Evolutionary conservation across 106 monocot species (phyloP).

Genomic region (Alisma plantagoaquatica): DNA sequence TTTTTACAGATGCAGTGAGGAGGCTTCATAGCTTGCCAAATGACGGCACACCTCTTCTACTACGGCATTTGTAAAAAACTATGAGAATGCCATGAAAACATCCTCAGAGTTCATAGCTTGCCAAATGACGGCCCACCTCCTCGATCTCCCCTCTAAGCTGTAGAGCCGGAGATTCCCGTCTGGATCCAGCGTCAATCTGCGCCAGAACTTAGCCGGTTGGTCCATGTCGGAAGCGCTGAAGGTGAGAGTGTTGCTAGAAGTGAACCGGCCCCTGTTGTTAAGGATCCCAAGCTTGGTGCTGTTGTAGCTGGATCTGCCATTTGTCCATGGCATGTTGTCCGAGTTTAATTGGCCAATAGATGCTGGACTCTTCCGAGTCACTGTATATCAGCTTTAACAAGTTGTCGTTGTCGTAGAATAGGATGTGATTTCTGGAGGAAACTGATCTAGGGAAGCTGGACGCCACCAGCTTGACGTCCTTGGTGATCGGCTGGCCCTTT

Average conservation of each 20-base stretch:
- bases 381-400: not conserved
- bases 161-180: slow-evolving; percentile 52
- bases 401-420: too few relatives aligned
- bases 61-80: too few relatives aligned
- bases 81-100: too few relatives aligned
- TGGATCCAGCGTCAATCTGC: slow-evolving; percentile 40
- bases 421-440: not conserved
- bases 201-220: slow-evolving; percentile 7
- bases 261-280: slow-evolving; percentile 16
- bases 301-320: slow-evolving; percentile 31
- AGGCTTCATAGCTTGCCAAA: too few relatives aligned
- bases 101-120: too few relatives aligned
- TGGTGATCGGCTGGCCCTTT: slow-evolving; percentile 23
- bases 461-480: too few relatives aligned
- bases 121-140: too few relatives aligned
- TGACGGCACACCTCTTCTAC: too few relatives aligned
- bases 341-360: too few relatives aligned
- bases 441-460: too few relatives aligned
- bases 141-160: slow-evolving; percentile 20
- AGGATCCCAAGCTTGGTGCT: slow-evolving; percentile 28
- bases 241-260: too few relatives aligned
- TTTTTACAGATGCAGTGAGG: too few relatives aligned
- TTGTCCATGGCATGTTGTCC: slow-evolving; percentile 9
- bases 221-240: slow-evolving; percentile 24
- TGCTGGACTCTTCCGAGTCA: slow-evolving; percentile 12